phyloP scores from a whole-genome alignment of 2,329 filamentous ascomycete genomes.

The Alternaria gaisen region DNA sequence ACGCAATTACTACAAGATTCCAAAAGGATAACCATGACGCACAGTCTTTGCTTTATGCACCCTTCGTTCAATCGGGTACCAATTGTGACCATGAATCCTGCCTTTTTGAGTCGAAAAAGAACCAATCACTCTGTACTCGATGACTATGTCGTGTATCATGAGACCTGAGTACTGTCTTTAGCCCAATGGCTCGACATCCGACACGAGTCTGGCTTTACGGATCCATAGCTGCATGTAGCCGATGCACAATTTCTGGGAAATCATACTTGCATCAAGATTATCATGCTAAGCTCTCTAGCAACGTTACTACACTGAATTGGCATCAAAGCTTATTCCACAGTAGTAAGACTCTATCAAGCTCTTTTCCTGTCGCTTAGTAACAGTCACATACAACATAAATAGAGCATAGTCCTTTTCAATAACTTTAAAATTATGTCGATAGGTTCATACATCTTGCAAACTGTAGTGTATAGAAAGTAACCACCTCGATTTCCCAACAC shows the following conservation, averaged over 20 bases:
- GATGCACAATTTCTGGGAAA: not conserved
- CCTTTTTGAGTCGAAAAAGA: not conserved
- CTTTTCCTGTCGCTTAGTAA: rapidly evolving
- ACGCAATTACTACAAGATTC: not conserved
- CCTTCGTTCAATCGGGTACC: not conserved
- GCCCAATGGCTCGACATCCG: rapidly evolving
- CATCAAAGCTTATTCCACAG: not conserved
- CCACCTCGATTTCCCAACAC: not conserved
- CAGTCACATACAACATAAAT: not conserved
- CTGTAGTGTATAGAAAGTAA: rapidly evolving
- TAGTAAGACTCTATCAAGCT: not conserved
- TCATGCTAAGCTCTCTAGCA: not conserved
- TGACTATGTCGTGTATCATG: not conserved
- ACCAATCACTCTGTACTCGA: not conserved
- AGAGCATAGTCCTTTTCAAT: not conserved
- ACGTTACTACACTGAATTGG: too few relatives aligned
- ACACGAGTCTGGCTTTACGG: rapidly evolving
- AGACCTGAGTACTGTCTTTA: not conserved
- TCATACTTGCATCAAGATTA: not conserved
- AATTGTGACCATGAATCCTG: too few relatives aligned
- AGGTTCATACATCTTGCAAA: not conserved
- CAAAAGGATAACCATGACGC: too few relatives aligned
- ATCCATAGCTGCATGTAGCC: not conserved
- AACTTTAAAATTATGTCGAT: not conserved
- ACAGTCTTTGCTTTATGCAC: not conserved